These are phyloP conservation scores for Candida jianshihensis DNA, from an alignment of 805 yeast genomes.

Conservation along the genomic window DNA sequence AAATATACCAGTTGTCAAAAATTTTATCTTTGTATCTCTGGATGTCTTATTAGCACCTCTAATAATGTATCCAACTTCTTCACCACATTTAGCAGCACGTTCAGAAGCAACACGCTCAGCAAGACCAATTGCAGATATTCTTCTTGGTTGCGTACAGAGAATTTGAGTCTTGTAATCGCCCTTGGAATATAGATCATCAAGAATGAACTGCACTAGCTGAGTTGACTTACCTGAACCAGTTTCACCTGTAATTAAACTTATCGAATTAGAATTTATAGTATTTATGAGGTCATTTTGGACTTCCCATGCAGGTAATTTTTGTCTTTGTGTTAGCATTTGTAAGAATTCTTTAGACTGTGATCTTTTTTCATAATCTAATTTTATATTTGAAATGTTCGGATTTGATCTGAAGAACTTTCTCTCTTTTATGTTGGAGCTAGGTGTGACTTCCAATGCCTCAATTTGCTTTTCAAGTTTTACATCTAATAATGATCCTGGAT, in stretches of 20 bases:
- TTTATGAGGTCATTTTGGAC: slow-evolving; percentile 50
- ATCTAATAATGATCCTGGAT: slow-evolving; percentile 67
- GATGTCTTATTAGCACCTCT: slow-evolving; percentile 79
- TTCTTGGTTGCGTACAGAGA: slow-evolving; percentile 90
- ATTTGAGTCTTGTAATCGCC: slow-evolving; percentile 48
- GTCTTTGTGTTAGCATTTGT: slow-evolving; percentile 39
- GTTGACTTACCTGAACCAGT: slow-evolving; percentile 98
- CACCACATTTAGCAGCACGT: slow-evolving; percentile 50
- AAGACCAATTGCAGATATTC: slow-evolving; percentile 90
- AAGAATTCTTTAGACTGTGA: slow-evolving; percentile 28
- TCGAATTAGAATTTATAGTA: slow-evolving; percentile 50
- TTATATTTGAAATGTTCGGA: slow-evolving; percentile 28
- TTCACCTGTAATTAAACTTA: slow-evolving; percentile 86
- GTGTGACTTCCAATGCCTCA: slow-evolving; percentile 2
- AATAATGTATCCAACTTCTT: slow-evolving; percentile 82
- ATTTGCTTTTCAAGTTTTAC: slow-evolving; percentile 1
- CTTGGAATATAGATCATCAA: slow-evolving; percentile 53
- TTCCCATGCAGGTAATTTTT: slow-evolving; percentile 77
- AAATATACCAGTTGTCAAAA: slow-evolving; percentile 89
- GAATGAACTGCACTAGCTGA: slow-evolving; percentile 82
- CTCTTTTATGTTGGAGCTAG: slow-evolving; percentile 2
- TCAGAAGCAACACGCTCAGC: slow-evolving; percentile 91
- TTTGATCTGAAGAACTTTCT: slow-evolving; percentile 15
- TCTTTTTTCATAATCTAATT: slow-evolving; percentile 28
- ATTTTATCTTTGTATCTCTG: slow-evolving; percentile 61